These are phyloP conservation scores for Sugiyamaella floridensis DNA, from an alignment of 805 yeast genomes.

Conservation along the genomic window DNA sequence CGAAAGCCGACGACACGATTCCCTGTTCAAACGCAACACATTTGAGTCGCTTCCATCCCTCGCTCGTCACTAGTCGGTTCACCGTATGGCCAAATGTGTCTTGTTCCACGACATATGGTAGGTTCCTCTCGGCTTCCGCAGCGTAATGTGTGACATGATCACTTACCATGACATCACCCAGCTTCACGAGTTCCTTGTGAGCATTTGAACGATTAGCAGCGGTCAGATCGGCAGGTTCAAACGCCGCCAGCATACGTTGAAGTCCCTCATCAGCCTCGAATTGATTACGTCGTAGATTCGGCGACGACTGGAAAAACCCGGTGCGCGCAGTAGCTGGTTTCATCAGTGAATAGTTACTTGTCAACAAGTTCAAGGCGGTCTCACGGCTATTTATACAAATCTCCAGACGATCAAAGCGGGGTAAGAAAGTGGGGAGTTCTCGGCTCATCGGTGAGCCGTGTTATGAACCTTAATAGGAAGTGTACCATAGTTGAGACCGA, in stretches of 20 bases:
- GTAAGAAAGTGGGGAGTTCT: not conserved
- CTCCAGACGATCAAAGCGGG: too few species aligned
- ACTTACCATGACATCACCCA: conserved; percentile 23
- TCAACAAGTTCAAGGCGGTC: not conserved
- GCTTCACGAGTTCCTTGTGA: conserved; percentile 12
- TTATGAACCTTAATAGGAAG: too few species aligned
- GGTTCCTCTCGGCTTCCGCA: conserved; percentile 27
- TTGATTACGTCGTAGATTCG: conserved; percentile 22
- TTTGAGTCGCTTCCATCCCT: conserved; percentile 27
- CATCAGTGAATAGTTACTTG: not conserved
- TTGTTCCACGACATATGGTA: conserved; percentile 23
- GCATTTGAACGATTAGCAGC: not conserved
- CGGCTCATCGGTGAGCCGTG: too few species aligned
- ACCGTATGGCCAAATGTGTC: conserved; percentile 26
- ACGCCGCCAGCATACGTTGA: conserved; percentile 18
- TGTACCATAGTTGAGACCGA: too few species aligned
- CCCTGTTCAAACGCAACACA: conserved; percentile 19
- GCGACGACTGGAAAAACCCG: conserved; percentile 25
- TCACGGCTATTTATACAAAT: not conserved
- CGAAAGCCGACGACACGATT: conserved; percentile 25
- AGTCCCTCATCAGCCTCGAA: conserved; percentile 19
- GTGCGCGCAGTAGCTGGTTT: conserved; percentile 22
- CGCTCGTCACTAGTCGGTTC: conserved; percentile 25
- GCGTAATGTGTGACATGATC: conserved; percentile 22
- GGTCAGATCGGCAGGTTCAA: conserved; percentile 10